phyloP scores from a whole-genome alignment of 495 filamentous ascomycete genomes.

The Rhypophila decipiens region DNA sequence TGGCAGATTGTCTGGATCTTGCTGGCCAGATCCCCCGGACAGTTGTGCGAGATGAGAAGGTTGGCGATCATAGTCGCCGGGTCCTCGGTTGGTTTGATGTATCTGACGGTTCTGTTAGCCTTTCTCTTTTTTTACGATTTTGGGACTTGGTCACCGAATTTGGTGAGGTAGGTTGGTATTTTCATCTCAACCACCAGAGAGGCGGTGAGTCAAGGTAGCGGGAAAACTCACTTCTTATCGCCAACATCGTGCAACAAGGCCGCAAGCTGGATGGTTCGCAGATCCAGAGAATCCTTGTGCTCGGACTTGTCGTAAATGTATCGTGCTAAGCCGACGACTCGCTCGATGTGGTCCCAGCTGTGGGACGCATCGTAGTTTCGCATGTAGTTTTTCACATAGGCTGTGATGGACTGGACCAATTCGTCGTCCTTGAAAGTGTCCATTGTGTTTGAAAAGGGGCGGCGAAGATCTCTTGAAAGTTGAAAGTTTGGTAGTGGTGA shows the following conservation, averaged over 20 bases:
- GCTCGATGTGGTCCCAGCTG: constrained; percentile 74
- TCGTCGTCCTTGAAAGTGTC: constrained; percentile 25
- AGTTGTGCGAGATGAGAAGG: constrained; percentile 53
- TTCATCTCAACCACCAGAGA: too few species aligned
- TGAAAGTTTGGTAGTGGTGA: too few species aligned
- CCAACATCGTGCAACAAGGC: constrained; percentile 84
- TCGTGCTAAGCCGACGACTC: constrained; percentile 68
- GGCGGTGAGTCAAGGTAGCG: background rate
- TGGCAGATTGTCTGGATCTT: constrained; percentile 63
- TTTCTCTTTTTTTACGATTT: background rate
- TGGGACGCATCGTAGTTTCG: constrained; percentile 75
- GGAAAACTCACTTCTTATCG: constrained; percentile 55
- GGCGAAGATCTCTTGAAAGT: too few species aligned
- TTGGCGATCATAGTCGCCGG: constrained; percentile 48
- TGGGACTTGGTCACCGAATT: background rate
- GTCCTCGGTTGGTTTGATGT: constrained; percentile 48
- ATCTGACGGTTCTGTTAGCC: constrained; percentile 26
- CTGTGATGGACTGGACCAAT: constrained; percentile 44
- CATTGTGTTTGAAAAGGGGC: too few species aligned
- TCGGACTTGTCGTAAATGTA: constrained; percentile 49
- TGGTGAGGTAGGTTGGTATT: background rate
- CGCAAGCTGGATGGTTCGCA: constrained; percentile 57
- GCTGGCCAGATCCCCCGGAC: constrained; percentile 46
- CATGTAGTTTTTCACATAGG: constrained; percentile 69
- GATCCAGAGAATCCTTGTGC: constrained; percentile 35